Evolutionary conservation across 2,329 filamentous ascomycete species (phyloP), one percentile per base, ranked within the genome.

Genomic region (Mycosphaerella arachidis): DNA sequence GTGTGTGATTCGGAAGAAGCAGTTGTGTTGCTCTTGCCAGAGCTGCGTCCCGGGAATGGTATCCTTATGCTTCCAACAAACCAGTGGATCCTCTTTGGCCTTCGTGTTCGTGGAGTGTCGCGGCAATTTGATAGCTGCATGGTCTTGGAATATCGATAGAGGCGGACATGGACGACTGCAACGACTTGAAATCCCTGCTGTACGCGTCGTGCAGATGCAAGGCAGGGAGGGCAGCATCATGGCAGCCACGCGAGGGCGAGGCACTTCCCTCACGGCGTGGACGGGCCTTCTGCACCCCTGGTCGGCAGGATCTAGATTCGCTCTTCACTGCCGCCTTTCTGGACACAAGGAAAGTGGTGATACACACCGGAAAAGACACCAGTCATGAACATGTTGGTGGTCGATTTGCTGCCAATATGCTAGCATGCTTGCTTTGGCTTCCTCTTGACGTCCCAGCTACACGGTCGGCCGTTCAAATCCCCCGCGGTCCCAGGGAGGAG

Each of bases 281-380:
- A 10, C 18, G 29, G 27, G 18, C 9, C 20, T 48, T 27, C 46
- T n/a, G n/a, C 20, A 30, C 7, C 7, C 16, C 16, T 16, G 37
- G n/a, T 13, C 37, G 37, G 12, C 20, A 20, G 29, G 46, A 24
- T 27, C 5, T 10, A 48, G 46, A 30, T n/a, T 29, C 9, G 9
- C 7, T n/a, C 20, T 50, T 50, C 20, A 18, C 46, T 12, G 20
- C 46, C 20, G 8, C 13, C 8, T 3, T n/a, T n/a, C 13, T 43
- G 40, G 6, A 13, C n/a, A n/a, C 31, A 35, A 57, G 18, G 33
- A 53, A 35, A 57, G 31, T 53, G 13, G 33, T 8, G 24, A 59
- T 56, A 62, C 60, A 52, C 53, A 65, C 63, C 63, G 29, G 61
- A 57, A 55, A 65, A 63, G 48, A 63, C 51, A 20, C 61, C 52